Evolutionary conservation across 352 stramenopile genomes (phyloP), one percentile per base, ranked within the genome.

Genomic region (Lagenidium sp.): DNA sequence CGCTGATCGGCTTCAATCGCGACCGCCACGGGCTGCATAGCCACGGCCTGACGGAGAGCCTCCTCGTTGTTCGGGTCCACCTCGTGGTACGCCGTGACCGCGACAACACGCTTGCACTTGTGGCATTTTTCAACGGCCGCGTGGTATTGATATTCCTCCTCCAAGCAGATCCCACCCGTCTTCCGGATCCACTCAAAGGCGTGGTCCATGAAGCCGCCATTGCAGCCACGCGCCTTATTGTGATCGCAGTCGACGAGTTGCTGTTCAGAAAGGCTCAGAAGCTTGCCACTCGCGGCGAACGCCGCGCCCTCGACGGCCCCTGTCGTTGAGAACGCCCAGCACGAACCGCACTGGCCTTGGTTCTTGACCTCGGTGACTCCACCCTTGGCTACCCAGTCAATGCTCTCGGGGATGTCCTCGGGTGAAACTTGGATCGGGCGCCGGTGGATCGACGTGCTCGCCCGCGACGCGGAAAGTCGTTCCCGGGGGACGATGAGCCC

Each of bases 311-410:
- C 97, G 38, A 99, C 93, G 1, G 93, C 82, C 25, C 96, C 97
- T 6, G 95, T 98, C 5, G 97, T 93, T 2, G 89, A 97, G 65
- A 99, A 99, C 7, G 90, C 87, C 94, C 95, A 99, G 69, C 95
- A 98, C 21, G 84, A 96, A 13, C 94, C 93, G 59, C 94, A 98
- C 20, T 71, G 55, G 11, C 87, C 95, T 61, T 99, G 95, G 67
- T 99, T 96, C 58, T 98, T 98, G 11, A 99, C 84, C 7, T 67
- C 59, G 8, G 91, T 97, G 6, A 98, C 88, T 12, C 66, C 90
- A 35, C 96, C 96, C 53, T 97, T 85, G 8, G 60, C 50, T 35
- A 80, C 54, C 96, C 96, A 99, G 68, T 99, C 90, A 24, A 98
- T 65, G 18, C 66, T 56, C 0, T 84, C 57, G 3, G 90, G 80